Evolutionary conservation across 495 filamentous ascomycete genomes (phyloP).

Genomic region (Aspergillus coremiiformis): DNA sequence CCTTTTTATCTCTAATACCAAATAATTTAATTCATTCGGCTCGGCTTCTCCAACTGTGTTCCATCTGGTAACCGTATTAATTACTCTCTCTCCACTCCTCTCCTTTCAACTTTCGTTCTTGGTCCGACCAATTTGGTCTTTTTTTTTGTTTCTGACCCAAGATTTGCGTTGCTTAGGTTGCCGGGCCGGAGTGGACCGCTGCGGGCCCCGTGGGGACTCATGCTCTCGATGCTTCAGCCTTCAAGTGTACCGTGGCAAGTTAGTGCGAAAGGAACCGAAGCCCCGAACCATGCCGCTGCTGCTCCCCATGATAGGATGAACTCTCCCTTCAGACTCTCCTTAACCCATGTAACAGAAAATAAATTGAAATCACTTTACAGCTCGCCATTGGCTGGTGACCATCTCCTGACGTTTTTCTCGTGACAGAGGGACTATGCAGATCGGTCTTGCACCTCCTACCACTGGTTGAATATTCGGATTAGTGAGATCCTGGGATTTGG

Average conservation of each 20-base stretch:
- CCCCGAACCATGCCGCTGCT: constrained; percentile 3
- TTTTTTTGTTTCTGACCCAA: neutral
- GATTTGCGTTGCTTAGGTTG: constrained; percentile 23
- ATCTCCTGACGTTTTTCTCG: constrained; percentile 15
- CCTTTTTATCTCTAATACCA: neutral
- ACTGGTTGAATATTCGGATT: constrained; percentile 9
- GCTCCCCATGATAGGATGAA: neutral
- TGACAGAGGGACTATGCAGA: constrained; percentile 24
- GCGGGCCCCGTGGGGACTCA: constrained; percentile 23
- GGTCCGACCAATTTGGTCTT: neutral
- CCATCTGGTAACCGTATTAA: neutral
- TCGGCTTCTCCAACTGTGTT: neutral
- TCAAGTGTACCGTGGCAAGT: neutral
- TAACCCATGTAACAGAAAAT: constrained; percentile 10
- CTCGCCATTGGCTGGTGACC: constrained; percentile 10
- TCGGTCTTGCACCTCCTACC: constrained; percentile 4
- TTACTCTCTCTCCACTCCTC: neutral
- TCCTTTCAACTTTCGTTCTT: neutral
- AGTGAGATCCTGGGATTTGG: neutral
- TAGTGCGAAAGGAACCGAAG: neutral
- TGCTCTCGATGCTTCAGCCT: constrained; percentile 11
- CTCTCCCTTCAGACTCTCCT: neutral
- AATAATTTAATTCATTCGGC: neutral
- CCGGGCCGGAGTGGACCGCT: constrained; percentile 25
- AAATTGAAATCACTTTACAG: constrained; percentile 19